Evolutionary conservation across 768 basidiomycete genomes (phyloP).

Genomic region (Cyathus striatus): DNA sequence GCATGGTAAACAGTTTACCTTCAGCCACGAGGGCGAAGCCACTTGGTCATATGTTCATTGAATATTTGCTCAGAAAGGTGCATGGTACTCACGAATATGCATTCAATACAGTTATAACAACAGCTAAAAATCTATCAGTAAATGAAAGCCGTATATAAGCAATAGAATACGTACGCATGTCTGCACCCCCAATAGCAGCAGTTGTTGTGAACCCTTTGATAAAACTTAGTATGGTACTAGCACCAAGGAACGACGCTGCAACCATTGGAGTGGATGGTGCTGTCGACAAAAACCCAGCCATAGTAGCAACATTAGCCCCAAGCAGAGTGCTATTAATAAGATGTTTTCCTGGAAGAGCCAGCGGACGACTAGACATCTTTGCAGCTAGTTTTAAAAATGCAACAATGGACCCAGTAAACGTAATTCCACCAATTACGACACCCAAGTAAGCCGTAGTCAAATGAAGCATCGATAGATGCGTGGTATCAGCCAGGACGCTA

Average conservation of each 20-base stretch:
- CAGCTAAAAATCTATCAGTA: conserved; percentile 43
- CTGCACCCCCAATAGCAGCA: conserved; percentile 88
- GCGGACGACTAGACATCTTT: conserved; percentile 69
- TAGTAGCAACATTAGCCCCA: conserved; percentile 62
- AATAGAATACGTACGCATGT: conserved; percentile 68
- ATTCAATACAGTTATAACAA: conserved; percentile 87
- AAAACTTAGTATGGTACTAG: conserved; percentile 74
- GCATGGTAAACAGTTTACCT: conserved; percentile 42
- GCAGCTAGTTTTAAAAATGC: conserved; percentile 88
- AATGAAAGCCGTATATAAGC: conserved; percentile 1
- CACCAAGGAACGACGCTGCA: conserved; percentile 74
- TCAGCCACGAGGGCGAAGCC: conserved; percentile 90
- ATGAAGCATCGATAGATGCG: conserved; percentile 69
- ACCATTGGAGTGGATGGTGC: conserved; percentile 66
- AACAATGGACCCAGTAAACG: conserved; percentile 86
- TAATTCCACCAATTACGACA: conserved; percentile 82
- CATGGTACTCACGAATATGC: conserved; percentile 61
- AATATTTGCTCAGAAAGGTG: not conserved
- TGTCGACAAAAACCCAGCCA: conserved; percentile 73
- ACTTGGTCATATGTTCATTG: conserved; percentile 15
- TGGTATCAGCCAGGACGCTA: conserved; percentile 68
- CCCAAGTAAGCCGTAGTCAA: conserved; percentile 83
- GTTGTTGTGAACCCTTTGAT: conserved; percentile 85
- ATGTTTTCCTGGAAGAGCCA: conserved; percentile 73
- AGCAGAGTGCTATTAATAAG: conserved; percentile 69